Evolutionary conservation across 208 protist species (phyloP), one percentile per base, ranked within the genome.

Genomic region (Trypanosoma melophagium): DNA sequence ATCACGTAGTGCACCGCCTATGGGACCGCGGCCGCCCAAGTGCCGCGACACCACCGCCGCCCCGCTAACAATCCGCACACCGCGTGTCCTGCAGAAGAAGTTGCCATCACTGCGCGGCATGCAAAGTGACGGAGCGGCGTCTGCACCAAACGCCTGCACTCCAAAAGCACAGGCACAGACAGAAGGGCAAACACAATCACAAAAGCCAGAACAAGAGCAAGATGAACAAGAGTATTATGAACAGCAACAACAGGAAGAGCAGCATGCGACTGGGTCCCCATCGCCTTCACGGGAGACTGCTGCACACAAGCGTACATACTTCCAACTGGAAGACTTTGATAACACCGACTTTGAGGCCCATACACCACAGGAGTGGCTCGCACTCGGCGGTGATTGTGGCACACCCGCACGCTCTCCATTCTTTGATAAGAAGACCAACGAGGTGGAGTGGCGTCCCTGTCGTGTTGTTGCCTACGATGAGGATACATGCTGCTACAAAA

Each of bases 281-380:
- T 17, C 42, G 21, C 54, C 47, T 19, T 19, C 25, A 35, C n/a
- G 9, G 21, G 24, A 19, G 50, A n/a, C 66, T 0, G 47, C 71
- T 10, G 44, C 71, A 8, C 53, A 59, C 24, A 76, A 75, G 61
- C 69, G 66, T 19, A 84, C 69, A 31, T 97, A 91, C 67, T 86
- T 89, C 60, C 66, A 77, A n/a, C 63, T 96, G 24, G 90, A 95
- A 65, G 84, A 96, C 76, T 97, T 97, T 67, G 93, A 96, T 66
- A 86, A 83, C 63, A 57, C 44, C 14, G 84, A 89, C 19, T 81
- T 84, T 40, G 93, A 97, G 56, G 24, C 49, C 10, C 77, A 73
- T 61, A 89, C 80, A 3, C 90, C 93, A 3, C 59, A 86, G 69
- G 82, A 91, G 76, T 95, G 90, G 93, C 69, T 96, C n/a, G 76